Evolutionary conservation across 2,329 filamentous ascomycete species (phyloP), one percentile per base, ranked within the genome.

Genomic region (Aphanocladium album): DNA sequence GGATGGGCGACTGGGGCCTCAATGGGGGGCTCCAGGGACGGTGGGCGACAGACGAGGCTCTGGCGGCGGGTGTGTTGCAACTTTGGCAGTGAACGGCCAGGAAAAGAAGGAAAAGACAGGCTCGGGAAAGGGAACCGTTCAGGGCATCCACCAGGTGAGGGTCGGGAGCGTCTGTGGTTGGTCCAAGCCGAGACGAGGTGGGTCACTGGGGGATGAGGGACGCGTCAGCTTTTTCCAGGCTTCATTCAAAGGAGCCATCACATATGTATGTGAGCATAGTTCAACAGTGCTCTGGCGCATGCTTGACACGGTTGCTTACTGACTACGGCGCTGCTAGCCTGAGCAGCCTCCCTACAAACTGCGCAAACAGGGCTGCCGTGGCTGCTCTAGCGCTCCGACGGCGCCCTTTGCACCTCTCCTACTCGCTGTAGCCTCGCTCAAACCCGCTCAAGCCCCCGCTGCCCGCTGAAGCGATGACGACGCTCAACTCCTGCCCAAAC

Each of bases 141-240:
- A 30, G 19, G 39, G 35, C 52, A 58, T 46, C 57, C 53, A 53
- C 60, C 43, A 14, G 39, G n/a, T 2, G n/a, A 23, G 19, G 9
- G 12, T 43, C 37, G 58, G 52, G 47, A 37, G 27, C 27, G 33
- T 39, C 17, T 37, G 43, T 64, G 57, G 57, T 45, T 60, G 59
- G 54, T 33, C 50, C 39, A 8, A 12, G 19, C 4, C 4, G 16
- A 45, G 49, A 33, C 25, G 39, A 47, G 33, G 60, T 51, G 60
- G 49, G 62, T 47, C 63, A n/a, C 39, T 58, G 60, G 53, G 62
- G 62, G 63, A 65, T 65, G 62, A 64, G 69, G 68, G 67, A 69
- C 68, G 68, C 68, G 68, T 70, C 64, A 70, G 68, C 68, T 69
- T 62, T 60, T 61, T 50, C 27, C 50, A 12, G n/a, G n/a, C n/a